These are phyloP conservation scores for Litchi chinensis DNA, from an alignment of 345 rosid genomes.

Conservation along the genomic window DNA sequence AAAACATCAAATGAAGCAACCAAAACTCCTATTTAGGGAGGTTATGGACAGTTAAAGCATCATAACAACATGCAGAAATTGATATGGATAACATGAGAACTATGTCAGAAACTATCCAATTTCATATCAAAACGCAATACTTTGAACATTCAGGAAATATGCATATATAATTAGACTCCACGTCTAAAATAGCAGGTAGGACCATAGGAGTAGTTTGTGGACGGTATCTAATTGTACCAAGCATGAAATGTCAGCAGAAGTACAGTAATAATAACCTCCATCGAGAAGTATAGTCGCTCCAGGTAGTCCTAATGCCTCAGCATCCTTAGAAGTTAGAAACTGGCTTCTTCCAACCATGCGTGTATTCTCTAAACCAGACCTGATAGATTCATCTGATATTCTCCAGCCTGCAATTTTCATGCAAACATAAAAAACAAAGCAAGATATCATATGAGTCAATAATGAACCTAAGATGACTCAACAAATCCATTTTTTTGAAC, in stretches of 20 bases:
- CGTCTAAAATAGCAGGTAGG: conserved; percentile 1
- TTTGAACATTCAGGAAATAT: background rate
- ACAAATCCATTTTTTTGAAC: background rate
- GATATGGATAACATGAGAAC: background rate
- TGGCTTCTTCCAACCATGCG: conserved; percentile 85
- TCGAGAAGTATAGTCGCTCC: conserved; percentile 78
- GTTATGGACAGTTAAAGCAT: background rate
- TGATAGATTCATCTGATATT: conserved; percentile 66
- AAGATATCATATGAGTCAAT: background rate
- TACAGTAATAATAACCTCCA: conserved; percentile 58
- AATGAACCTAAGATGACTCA: conserved; percentile 3
- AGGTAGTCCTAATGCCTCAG: conserved; percentile 55
- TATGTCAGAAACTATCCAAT: conserved; percentile 1
- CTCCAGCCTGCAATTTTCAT: conserved; percentile 57
- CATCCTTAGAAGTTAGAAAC: conserved; percentile 61
- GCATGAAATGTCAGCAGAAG: background rate
- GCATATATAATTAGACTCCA: background rate
- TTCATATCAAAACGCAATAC: background rate
- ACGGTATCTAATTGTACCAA: background rate
- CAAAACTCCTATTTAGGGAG: background rate
- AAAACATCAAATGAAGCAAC: conserved; percentile 17
- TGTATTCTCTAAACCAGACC: conserved; percentile 74
- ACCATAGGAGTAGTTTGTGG: background rate
- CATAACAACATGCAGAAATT: background rate
- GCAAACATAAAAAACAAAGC: conserved; percentile 16